A percentile compares a stretch with the other conserved stretches of the same genome.
Evolutionary conservation across 305 asterid genomes (phyloP).

Genomic region (Solanum hybrid): DNA sequence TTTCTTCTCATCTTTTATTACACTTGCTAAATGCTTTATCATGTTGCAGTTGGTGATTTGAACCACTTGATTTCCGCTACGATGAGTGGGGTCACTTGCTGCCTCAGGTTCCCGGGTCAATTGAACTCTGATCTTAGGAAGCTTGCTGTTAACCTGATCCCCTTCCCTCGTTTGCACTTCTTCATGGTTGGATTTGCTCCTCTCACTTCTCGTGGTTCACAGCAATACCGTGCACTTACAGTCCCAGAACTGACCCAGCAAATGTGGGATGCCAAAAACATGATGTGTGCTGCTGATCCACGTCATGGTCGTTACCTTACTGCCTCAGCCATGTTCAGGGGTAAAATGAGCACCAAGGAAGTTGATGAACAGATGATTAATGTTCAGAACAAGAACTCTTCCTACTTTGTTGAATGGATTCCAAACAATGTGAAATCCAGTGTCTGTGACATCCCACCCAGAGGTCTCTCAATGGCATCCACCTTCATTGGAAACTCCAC

Average conservation of each 20-base stretch:
- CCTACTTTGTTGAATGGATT: constrained; percentile 80
- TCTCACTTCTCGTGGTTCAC: constrained; percentile 71
- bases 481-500: constrained; percentile 84
- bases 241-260: constrained; percentile 80
- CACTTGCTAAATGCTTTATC: not conserved
- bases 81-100: constrained; percentile 76
- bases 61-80: constrained; percentile 66
- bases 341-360: constrained; percentile 74
- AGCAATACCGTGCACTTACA: constrained; percentile 71
- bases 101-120: constrained; percentile 80
- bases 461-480: constrained; percentile 77
- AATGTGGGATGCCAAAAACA: constrained; percentile 85
- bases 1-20: not conserved
- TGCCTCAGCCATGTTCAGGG: constrained; percentile 79
- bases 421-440: constrained; percentile 86
- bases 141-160: constrained; percentile 69
- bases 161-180: constrained; percentile 79
- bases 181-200: constrained; percentile 83
- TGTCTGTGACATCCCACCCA: constrained; percentile 83
- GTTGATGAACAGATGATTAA: constrained; percentile 80
- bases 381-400: constrained; percentile 76
- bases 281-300: constrained; percentile 84
- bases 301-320: constrained; percentile 78
- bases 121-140: constrained; percentile 71
- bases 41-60: constrained; percentile 56